Evolutionary conservation across 345 rosid genomes (phyloP), one percentile per base, ranked within the genome.

Genomic region (Acer yangbiense): DNA sequence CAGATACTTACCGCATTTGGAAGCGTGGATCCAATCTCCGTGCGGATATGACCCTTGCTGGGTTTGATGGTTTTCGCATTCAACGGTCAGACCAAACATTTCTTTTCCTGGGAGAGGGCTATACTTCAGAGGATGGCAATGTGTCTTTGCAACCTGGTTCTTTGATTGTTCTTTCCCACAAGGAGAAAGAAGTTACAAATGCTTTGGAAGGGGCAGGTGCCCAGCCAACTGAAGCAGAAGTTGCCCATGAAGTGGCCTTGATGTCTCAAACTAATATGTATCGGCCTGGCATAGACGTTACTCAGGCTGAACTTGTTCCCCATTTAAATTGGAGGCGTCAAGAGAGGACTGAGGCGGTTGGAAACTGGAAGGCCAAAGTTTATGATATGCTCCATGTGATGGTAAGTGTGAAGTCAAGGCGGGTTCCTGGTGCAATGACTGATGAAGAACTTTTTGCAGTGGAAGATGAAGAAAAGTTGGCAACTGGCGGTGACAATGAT

Each of bases 211-310:
- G 98, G 76, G 99, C 98, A 55, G 98, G 99, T 68, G 85, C 92
- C 6, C 97, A 88, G 80, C 98, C 98, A 4, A 94, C 98, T 14
- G 98, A 97, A 76, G 88, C 97, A 20, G 98, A 94, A 84, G 97
- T 97, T 79, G 90, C 97, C 76, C 92, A 91, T 78, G 98, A 97
- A 83, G 99, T 97, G 74, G 87, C 94, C 54, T 76, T 89, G 83
- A 94, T 97, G 99, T 97, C 98, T 69, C 95, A 97, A 87, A 97
- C 99, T 78, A 94, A 93, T 66, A 97, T 94, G 98, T 97, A 90
- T 80, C 91, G 99, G 80, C 99, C 99, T 27, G 98, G 99, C n/a
- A 94, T 97, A 68, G 98, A 97, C 83, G 99, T 97, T 21, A 93
- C 98, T 72, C 97, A 97, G 78, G 98, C 99, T 70, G 98, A 92